A percentile compares a stretch with the other conserved stretches of the same genome.
phyloP scores from a whole-genome alignment of 192 early-diverging fungal species.

The Entomortierella beljakovae region DNA sequence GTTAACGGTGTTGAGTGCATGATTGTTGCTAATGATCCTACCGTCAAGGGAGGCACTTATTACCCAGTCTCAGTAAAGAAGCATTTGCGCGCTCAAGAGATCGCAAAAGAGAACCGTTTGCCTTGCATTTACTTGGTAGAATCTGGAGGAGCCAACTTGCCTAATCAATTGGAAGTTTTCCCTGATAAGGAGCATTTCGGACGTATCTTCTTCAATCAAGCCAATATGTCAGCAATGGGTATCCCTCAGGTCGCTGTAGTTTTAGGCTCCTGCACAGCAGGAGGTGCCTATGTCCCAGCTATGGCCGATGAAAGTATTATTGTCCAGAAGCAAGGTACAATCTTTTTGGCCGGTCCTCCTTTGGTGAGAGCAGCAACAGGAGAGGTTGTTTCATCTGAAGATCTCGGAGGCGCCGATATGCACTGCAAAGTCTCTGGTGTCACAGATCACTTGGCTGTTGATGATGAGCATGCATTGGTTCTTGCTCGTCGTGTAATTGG shows the following conservation, averaged over 20 bases:
- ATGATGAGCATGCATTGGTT: constrained; percentile 89
- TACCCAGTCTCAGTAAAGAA: constrained; percentile 97
- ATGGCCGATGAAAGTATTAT: constrained; percentile 99
- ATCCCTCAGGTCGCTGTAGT: constrained; percentile 99
- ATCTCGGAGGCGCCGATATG: constrained; percentile 94
- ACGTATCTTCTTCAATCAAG: constrained; percentile 96
- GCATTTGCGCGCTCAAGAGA: constrained; percentile 97
- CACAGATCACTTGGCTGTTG: constrained; percentile 91
- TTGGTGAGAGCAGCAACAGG: constrained; percentile 97
- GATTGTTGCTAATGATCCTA: constrained; percentile 97
- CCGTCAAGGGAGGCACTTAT: constrained; percentile 98
- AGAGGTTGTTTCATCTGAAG: constrained; percentile 92
- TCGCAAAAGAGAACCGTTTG: constrained; percentile 91
- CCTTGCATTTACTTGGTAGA: constrained; percentile 97
- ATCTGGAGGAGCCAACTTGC: constrained; percentile 95
- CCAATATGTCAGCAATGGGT: constrained; percentile 77
- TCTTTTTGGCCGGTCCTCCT: constrained; percentile 96
- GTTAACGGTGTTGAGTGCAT: constrained; percentile 94
- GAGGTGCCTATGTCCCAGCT: constrained; percentile 97
- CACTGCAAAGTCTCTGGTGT: constrained; percentile 95
- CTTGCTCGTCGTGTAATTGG: constrained; percentile 87
- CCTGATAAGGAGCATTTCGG: constrained; percentile 95
- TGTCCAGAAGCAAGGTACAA: constrained; percentile 94
- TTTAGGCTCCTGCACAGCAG: constrained; percentile 96
- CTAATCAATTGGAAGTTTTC: constrained; percentile 95